Conservation (phyloP, 2,329 filamentous ascomycete species). For the Epichloe festucae region DNA sequence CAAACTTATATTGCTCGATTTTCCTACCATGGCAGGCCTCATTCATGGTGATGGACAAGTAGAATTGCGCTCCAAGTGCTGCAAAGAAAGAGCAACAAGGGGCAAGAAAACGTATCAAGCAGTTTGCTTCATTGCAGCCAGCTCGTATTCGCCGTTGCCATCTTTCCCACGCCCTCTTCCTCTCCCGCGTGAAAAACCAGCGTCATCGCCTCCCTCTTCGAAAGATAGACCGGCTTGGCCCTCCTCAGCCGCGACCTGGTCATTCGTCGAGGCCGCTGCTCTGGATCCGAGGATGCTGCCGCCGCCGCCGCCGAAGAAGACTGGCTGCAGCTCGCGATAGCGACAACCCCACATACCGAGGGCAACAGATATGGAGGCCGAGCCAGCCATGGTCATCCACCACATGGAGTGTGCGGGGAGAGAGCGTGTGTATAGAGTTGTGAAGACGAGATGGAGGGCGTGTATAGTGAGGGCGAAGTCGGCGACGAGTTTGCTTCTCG, state of each 20-base stretch:
- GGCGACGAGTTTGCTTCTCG: conserved; percentile 83
- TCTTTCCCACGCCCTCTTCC: conserved; percentile 37
- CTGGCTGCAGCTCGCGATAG: conserved; percentile 78
- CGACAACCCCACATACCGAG: conserved; percentile 84
- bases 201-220: conserved; percentile 22
- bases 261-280: conserved; percentile 9
- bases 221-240: conserved; percentile 18
- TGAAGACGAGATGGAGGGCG: conserved; percentile 65
- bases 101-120: not conserved
- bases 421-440: conserved; percentile 63
- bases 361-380: conserved; percentile 33
- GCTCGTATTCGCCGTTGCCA: conserved; percentile 50
- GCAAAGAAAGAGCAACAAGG: not conserved
- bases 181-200: conserved; percentile 1
- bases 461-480: conserved; percentile 90
- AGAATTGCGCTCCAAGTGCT: too few species aligned
- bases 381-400: conserved; percentile 54
- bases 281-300: conserved; percentile 22
- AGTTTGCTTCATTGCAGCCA: conserved; percentile 38
- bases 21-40: too few species aligned
- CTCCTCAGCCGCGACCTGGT: conserved; percentile 11
- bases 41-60: not conserved
- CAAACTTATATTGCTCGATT: too few species aligned
- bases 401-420: conserved; percentile 71
- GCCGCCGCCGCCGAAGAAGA: conserved; percentile 67